Evolutionary conservation across 2,329 filamentous ascomycete genomes (phyloP), one percentile per base, ranked within the genome.

Genomic region (Zymoseptoria ardabiliae): DNA sequence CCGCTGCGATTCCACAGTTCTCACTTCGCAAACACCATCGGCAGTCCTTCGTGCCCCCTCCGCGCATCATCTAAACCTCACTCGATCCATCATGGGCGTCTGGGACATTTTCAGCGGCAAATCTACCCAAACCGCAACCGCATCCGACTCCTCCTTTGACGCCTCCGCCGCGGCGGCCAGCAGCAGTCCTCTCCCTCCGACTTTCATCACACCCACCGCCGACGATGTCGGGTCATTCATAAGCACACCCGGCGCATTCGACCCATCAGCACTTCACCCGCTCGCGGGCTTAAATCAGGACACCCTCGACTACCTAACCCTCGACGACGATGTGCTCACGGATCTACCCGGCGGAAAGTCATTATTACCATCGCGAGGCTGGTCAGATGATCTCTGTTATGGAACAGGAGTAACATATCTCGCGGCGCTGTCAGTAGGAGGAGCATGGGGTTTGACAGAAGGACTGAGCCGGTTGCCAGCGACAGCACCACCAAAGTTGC

Each of bases 321-420:
- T 99, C 71, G 94, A 99, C 77, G 95, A 99, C 74, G 90, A 91
- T 54, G 85, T 87, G 25, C 85, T 97, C 60, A 91, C 91, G 63
- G 87, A 95, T 70, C 83, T 96, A 20, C 91, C 92, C 54, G 92
- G 91, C 71, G 83, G 86, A 61, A 89, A 90, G 73, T 95, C 93
- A 50, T 88, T 92, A 57, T 84, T 99, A 57, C 94, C 95, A 50
- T 97, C 92, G 58, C 88, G 94, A 74, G 94, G 94, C 73, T 99
- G 96, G 86, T 96, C 92, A 62, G 94, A 99, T 73, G 94, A 99
- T 75, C 85, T 99, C 61, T 97, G 94, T 78, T 99, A 99, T 75
- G 94, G 95, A 71, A 95, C 94, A 21, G 94, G 94, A 69, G 87
- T 93, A 63, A 96, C 91, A 72, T 99, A 99, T 74, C 81, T 99